Evolutionary conservation across 306 rosid genomes (phyloP).

Genomic region (Cotoneaster glaucophyllus): DNA sequence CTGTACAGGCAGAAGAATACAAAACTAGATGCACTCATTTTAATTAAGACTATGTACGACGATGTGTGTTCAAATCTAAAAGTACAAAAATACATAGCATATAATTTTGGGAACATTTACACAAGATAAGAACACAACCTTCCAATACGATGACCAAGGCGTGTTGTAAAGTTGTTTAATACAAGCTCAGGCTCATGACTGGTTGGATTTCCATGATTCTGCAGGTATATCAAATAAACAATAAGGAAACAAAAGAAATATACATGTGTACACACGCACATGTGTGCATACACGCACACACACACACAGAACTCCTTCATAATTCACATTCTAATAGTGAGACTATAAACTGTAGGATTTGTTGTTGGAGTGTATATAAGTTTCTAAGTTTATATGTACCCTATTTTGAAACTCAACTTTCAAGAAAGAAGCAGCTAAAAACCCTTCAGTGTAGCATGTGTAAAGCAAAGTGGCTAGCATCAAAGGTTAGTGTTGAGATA

Average conservation of each 20-base stretch:
- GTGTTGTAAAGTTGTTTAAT: conserved; percentile 66
- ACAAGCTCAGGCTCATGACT: conserved; percentile 88
- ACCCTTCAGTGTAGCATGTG: not conserved
- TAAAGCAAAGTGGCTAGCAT: not conserved
- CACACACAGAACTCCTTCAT: not conserved
- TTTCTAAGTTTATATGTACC: not conserved
- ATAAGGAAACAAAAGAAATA: not conserved
- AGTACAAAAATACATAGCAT: not conserved
- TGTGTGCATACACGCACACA: not conserved
- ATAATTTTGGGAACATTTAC: not conserved
- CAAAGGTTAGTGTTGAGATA: not conserved
- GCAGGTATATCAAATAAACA: conserved; percentile 16
- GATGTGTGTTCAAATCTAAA: not conserved
- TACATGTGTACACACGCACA: not conserved
- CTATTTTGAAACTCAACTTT: no score
- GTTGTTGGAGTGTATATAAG: not conserved
- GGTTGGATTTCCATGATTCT: conserved; percentile 96
- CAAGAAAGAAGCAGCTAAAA: no score
- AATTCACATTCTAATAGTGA: not conserved
- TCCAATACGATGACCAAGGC: conserved; percentile 85
- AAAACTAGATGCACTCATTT: not conserved
- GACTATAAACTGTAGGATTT: not conserved
- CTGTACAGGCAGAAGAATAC: not conserved
- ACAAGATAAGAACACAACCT: conserved; percentile 41
- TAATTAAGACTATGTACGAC: not conserved